Percentiles rank a stretch among this genome's conserved stretches.
Conservation (phyloP, 441 rosid species). For the Omphalea diandra region DNA sequence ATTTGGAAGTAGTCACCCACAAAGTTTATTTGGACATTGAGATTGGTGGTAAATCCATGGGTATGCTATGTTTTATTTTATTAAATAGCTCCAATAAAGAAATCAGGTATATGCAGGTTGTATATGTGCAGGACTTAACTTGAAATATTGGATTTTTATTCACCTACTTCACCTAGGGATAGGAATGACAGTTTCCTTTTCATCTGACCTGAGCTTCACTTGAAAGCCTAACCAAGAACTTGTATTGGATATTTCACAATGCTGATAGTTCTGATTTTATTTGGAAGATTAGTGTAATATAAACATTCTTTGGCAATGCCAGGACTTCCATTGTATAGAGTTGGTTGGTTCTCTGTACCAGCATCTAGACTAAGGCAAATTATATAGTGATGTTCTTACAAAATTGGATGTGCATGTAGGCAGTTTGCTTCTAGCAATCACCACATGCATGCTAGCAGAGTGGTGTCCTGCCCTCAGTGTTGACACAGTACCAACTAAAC, state of each 20-base stretch:
- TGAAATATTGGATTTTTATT: background rate
- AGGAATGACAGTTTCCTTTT: background rate
- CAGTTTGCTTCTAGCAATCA: background rate
- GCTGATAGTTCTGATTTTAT: background rate
- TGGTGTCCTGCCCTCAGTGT: background rate
- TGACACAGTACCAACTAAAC: background rate
- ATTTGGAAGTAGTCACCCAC: slow-evolving; percentile 62
- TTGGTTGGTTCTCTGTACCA: background rate
- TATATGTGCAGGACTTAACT: background rate
- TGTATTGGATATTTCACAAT: background rate
- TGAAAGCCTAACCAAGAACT: background rate
- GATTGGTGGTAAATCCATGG: slow-evolving; percentile 68
- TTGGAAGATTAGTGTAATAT: background rate
- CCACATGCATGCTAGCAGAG: background rate
- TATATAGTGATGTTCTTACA: background rate
- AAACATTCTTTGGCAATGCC: background rate
- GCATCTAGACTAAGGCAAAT: background rate
- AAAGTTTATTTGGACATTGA: slow-evolving; percentile 81
- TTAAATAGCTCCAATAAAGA: background rate
- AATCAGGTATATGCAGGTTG: background rate
- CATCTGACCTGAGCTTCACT: background rate
- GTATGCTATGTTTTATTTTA: slow-evolving; percentile 37
- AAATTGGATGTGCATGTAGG: background rate
- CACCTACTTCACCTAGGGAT: background rate
- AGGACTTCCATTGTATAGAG: background rate